Evolutionary conservation across 371 early-diverging fungal species (phyloP), one percentile per base, ranked within the genome.

Genomic region (Actinomortierella ambigua): DNA sequence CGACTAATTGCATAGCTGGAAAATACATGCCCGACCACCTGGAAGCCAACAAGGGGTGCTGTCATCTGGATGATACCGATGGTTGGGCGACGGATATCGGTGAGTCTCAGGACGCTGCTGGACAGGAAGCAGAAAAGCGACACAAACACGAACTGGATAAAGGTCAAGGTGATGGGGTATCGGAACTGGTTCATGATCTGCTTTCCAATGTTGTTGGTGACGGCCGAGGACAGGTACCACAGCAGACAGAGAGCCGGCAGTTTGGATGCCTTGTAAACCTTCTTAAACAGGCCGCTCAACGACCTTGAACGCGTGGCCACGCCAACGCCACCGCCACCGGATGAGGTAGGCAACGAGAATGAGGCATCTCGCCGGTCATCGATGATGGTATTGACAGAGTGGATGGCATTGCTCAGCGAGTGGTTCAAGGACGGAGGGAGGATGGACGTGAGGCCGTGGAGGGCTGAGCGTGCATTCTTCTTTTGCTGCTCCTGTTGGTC

Each of bases 11-110:
- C 94, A 44, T 90, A 68, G 57, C 88, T 85, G 1, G 89, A 88
- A 61, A 93, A 87, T 2, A 93, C 81, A 79, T 96, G 96, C 0
- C 94, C 93, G n/a, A 88, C 81, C 48, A 93, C 90, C 77, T 90
- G 86, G 79, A 94, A 94, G 11, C 82, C 63, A 50, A 88, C 85
- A 48, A 95, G 66, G 1, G 93, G 94, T 9, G 84, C 77, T 20
- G 90, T 90, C 24, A 85, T 86, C 22, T 62, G 62, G 40, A 94
- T 46, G 18, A 92, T 83, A 3, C 69, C 78, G 52, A 69, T 54
- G 7, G 83, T 84, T 0, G 90, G 90, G 18, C 48, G 66, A 13
- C 81, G 81, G 18, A 92, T 79, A 46, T 76, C 79, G 6, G 82
- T 79, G 39, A 79, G 66, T 29, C 79, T 79, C 40, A 79, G 48